phyloP scores from a whole-genome alignment of 2,329 filamentous ascomycete species.

The Cordyceps militaris region DNA sequence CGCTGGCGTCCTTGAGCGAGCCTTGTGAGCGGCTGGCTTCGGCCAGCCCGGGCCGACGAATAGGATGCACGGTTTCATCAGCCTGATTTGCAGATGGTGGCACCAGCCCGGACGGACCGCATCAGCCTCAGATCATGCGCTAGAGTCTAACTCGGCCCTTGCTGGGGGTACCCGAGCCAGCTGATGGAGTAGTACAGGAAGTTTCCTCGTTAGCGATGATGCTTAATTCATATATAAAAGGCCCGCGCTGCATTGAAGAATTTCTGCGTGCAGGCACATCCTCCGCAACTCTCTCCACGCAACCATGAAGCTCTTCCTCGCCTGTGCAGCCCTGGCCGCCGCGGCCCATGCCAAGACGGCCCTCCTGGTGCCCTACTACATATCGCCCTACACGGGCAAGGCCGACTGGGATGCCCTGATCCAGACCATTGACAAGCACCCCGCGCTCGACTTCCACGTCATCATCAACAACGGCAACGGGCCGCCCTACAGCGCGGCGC shows the following conservation, averaged over 20 bases:
- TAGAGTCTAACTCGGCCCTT: neutral
- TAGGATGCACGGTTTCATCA: neutral
- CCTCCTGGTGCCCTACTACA: slow-evolving; percentile 4
- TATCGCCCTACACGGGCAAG: neutral
- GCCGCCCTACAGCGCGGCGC: neutral
- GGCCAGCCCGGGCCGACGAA: neutral
- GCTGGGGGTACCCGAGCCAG: neutral
- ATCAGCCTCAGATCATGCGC: neutral
- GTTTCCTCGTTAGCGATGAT: neutral
- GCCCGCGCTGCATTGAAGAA: neutral
- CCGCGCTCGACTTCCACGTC: slow-evolving; percentile 2
- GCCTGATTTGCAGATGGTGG: neutral
- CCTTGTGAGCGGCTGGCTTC: neutral
- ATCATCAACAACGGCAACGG: slow-evolving; percentile 3
- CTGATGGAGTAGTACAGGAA: too few species aligned
- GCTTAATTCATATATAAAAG: neutral
- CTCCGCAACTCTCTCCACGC: too few species aligned
- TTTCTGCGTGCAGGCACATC: neutral
- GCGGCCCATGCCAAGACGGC: neutral
- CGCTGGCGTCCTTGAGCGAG: too few species aligned
- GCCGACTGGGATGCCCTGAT: slow-evolving; percentile 2
- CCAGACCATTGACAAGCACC: neutral
- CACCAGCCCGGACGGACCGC: neutral
- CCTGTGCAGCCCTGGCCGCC: neutral
- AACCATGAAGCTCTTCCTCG: neutral